Conservation (phyloP, 345 rosid genomes). For the Rhodamnia argentea region DNA sequence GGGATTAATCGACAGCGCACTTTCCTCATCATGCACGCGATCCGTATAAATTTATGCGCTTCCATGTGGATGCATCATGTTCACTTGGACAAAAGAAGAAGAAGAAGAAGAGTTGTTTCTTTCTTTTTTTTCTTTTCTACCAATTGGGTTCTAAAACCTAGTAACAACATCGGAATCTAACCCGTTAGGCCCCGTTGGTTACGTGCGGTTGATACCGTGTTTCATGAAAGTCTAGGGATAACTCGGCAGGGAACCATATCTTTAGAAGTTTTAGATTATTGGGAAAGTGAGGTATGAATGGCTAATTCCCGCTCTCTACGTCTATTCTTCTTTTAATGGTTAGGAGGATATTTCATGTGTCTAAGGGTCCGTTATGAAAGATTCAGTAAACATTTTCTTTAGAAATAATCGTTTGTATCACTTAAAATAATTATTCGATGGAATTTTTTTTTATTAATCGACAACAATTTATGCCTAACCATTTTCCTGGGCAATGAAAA, state of each 20-base stretch:
- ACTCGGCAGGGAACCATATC: background rate
- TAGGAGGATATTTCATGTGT: background rate
- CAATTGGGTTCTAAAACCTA: background rate
- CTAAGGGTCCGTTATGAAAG: background rate
- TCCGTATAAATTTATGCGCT: background rate
- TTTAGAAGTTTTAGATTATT: background rate
- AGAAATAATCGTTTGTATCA: no score
- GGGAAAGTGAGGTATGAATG: background rate
- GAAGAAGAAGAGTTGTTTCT: no score
- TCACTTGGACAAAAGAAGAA: background rate
- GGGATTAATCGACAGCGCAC: background rate
- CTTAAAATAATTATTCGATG: no score
- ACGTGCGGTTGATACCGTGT: background rate
- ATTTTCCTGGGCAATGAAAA: no score
- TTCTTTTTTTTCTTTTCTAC: background rate
- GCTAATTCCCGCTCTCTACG: background rate
- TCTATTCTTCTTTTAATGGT: background rate
- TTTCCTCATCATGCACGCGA: background rate
- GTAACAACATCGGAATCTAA: background rate
- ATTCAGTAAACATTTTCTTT: no score
- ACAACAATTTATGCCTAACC: no score
- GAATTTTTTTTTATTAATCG: no score
- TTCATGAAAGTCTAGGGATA: background rate
- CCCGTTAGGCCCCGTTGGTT: background rate
- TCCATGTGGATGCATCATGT: background rate